A percentile compares a stretch with the other conserved stretches of the same genome.
These are phyloP conservation scores for Ganoderma resinaceum DNA, from an alignment of 1,284 basidiomycete species.

Conservation along the genomic window DNA sequence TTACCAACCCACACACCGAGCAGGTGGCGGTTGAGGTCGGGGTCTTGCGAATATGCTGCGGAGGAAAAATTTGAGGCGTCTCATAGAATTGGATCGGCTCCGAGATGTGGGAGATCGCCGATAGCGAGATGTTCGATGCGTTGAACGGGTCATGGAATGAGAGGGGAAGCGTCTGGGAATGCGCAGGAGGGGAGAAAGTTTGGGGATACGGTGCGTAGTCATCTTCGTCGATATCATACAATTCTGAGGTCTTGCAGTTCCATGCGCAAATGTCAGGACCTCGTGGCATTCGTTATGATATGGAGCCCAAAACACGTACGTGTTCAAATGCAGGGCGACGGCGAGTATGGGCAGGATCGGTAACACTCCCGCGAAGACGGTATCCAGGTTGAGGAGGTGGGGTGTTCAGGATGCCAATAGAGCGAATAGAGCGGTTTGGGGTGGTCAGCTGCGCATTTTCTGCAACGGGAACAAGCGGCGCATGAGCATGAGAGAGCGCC, in stretches of 20 bases:
- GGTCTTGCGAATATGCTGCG: slow-evolving; percentile 14
- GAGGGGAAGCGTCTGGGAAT: slow-evolving; percentile 42
- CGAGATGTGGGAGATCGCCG: slow-evolving; percentile 36
- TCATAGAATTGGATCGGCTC: slow-evolving; percentile 39
- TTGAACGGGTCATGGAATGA: slow-evolving; percentile 45
- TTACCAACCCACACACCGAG: slow-evolving; percentile 57
- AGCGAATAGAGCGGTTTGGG: slow-evolving; percentile 38
- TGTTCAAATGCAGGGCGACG: slow-evolving; percentile 55
- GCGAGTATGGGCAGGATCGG: slow-evolving; percentile 73
- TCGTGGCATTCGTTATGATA: no score
- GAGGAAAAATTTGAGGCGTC: slow-evolving; percentile 26
- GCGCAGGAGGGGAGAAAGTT: slow-evolving; percentile 46
- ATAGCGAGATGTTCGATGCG: slow-evolving; percentile 35
- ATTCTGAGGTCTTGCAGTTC: slow-evolving; percentile 53
- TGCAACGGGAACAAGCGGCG: slow-evolving; percentile 35
- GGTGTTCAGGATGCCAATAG: slow-evolving; percentile 54
- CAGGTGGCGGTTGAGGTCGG: slow-evolving; percentile 40
- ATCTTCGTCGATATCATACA: slow-evolving; percentile 79
- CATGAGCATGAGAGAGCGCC: slow-evolving; percentile 47
- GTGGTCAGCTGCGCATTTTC: slow-evolving; percentile 41
- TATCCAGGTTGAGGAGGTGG: slow-evolving; percentile 72
- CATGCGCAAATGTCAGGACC: neutral
- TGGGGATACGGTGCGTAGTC: slow-evolving; percentile 60
- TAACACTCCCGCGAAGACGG: slow-evolving; percentile 72
- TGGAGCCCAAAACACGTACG: slow-evolving; percentile 29